Conservation (phyloP, 2,329 filamentous ascomycete genomes). For the Podosphaera leucotricha region DNA sequence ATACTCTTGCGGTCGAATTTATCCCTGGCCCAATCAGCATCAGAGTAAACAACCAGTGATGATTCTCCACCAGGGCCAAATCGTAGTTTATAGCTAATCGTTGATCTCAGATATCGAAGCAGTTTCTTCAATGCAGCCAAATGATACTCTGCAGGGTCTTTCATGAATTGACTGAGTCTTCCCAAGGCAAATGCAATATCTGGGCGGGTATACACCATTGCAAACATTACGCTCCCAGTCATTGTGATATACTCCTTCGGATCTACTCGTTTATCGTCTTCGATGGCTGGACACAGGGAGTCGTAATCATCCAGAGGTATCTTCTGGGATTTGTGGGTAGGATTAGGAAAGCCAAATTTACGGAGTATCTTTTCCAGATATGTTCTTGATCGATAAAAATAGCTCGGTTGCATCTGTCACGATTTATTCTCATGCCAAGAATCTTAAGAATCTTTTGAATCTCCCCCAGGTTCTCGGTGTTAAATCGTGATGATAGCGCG, state of each 20-base stretch:
- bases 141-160: not conserved
- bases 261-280: not conserved
- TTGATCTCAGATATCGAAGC: not conserved
- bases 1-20: not conserved
- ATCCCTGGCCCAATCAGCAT: not conserved
- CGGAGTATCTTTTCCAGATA: conserved; percentile 1
- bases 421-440: not conserved
- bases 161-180: conserved; percentile 1
- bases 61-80: not conserved
- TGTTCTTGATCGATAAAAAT: not conserved
- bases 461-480: conserved; percentile 1
- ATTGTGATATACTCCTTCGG: not conserved
- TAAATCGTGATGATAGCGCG: not conserved
- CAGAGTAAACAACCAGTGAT: not conserved
- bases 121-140: not conserved
- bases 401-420: not conserved
- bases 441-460: conserved; percentile 1
- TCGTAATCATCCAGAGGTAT: not conserved
- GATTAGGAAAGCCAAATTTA: not conserved
- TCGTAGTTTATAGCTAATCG: not conserved
- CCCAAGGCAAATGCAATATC: not conserved
- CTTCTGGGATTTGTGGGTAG: not conserved
- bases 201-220: conserved; percentile 1
- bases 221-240: not conserved
- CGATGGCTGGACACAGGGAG: not conserved